These are phyloP conservation scores for Magnolia kwangsiensis DNA, from an alignment of 164 flowering plant species.

Conservation along the genomic window DNA sequence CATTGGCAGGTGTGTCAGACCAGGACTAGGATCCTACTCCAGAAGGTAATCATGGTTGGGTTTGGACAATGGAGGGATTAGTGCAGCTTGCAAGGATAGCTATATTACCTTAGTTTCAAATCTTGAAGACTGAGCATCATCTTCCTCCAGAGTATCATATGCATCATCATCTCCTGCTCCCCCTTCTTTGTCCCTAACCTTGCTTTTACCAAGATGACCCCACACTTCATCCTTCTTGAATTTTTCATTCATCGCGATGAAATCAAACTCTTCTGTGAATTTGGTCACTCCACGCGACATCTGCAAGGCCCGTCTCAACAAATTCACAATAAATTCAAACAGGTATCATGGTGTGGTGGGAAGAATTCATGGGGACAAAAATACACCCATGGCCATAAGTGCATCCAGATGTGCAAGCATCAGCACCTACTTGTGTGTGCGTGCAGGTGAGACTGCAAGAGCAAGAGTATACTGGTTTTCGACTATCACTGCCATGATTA, in stretches of 20 bases:
- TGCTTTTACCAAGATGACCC: slow-evolving; percentile 80
- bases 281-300: slow-evolving; percentile 39
- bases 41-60: no score
- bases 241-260: slow-evolving; percentile 89
- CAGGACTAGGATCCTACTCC: no score
- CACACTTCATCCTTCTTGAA: slow-evolving; percentile 95
- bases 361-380: no score
- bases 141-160: slow-evolving; percentile 36
- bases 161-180: slow-evolving; percentile 32
- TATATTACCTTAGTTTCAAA: slow-evolving; percentile 38
- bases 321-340: neutral
- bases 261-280: slow-evolving; percentile 89
- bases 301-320: slow-evolving; percentile 33
- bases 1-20: no score
- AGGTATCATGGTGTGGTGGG: no score
- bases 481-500: no score
- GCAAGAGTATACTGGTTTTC: no score
- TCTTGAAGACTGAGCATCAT: slow-evolving; percentile 36
- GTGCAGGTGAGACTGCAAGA: no score
- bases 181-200: slow-evolving; percentile 32
- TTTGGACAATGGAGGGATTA: no score
- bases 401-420: no score
- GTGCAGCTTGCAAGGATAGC: neutral
- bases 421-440: no score
- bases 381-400: no score